Conservation (phyloP, 192 early-diverging fungal species). For the Diversispora epigaea region DNA sequence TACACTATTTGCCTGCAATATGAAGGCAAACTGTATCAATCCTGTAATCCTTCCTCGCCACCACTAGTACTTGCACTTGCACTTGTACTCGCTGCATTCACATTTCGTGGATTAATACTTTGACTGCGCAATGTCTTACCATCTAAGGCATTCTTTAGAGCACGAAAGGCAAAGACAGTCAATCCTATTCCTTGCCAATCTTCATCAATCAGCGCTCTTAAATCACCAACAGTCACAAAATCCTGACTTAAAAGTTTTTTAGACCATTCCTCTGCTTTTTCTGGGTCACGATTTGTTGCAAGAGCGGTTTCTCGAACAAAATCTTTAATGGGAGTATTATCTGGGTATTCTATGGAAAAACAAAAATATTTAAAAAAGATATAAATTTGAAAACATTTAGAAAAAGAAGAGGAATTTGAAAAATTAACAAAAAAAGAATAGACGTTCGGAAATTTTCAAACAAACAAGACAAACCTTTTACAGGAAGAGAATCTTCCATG, state of each 20-base stretch:
- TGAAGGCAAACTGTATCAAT: conserved; percentile 9
- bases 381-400: background rate
- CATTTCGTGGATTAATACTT: background rate
- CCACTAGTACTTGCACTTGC: conserved; percentile 9
- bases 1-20: conserved; percentile 5
- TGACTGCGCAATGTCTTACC: conserved; percentile 42
- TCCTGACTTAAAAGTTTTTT: conserved; percentile 67
- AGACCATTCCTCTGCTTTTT: conserved; percentile 75
- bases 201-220: conserved; percentile 69
- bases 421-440: too few relatives aligned
- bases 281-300: conserved; percentile 62
- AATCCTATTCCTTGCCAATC: conserved; percentile 68
- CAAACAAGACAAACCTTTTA: background rate
- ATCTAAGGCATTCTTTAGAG: conserved; percentile 53
- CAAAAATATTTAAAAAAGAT: background rate
- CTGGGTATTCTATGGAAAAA: conserved; percentile 46
- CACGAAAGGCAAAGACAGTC: conserved; percentile 57
- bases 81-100: background rate
- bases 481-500: conserved; percentile 10
- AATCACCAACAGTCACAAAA: conserved; percentile 76
- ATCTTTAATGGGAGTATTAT: conserved; percentile 66
- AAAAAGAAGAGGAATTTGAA: background rate
- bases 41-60: conserved; percentile 15
- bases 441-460: too few relatives aligned
- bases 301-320: conserved; percentile 69